Evolutionary conservation across 2,329 filamentous ascomycete genomes (phyloP).

Genomic region (Ramularia endophylla): DNA sequence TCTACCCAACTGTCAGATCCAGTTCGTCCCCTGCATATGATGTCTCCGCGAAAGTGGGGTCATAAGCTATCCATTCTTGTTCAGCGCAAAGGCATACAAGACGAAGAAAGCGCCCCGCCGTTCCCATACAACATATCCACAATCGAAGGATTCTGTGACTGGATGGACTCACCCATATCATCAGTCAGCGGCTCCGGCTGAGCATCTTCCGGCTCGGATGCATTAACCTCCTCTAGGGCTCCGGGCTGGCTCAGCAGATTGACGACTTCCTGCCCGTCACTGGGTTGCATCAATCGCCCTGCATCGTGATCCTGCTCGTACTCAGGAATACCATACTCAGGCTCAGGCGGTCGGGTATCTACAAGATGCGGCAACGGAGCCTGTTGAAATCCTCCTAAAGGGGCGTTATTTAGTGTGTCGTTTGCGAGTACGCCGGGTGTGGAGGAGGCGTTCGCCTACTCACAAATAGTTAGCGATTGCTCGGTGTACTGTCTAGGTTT

Average conservation of each 20-base stretch:
- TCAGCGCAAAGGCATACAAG: conserved; percentile 2
- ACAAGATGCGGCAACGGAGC: conserved; percentile 7
- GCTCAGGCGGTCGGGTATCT: conserved; percentile 22
- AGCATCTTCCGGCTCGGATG: no score
- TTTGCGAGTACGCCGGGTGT: conserved; percentile 18
- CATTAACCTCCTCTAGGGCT: conserved; percentile 1
- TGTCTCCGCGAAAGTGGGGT: conserved; percentile 16
- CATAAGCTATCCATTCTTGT: no score
- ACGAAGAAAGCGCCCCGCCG: conserved; percentile 15
- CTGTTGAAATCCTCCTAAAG: no score
- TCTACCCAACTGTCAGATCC: conserved; percentile 9
- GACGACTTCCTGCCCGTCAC: conserved; percentile 31
- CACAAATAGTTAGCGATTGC: conserved; percentile 25
- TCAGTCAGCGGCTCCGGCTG: conserved; percentile 7
- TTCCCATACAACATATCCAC: conserved; percentile 24
- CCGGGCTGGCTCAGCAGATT: conserved; percentile 25
- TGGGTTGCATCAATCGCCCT: conserved; percentile 18
- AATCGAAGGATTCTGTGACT: conserved; percentile 14
- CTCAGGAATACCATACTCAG: conserved; percentile 19
- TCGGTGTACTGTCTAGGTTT: conserved; percentile 6
- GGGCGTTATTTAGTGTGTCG: conserved; percentile 24
- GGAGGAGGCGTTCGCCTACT: conserved; percentile 20
- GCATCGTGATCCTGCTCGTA: conserved; percentile 25
- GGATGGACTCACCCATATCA: conserved; percentile 23
- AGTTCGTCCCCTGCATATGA: not conserved